Percentiles rank a stretch among this genome's conserved stretches.
Evolutionary conservation across 2,329 filamentous ascomycete species (phyloP).

Genomic region (Neonectria ditissima): DNA sequence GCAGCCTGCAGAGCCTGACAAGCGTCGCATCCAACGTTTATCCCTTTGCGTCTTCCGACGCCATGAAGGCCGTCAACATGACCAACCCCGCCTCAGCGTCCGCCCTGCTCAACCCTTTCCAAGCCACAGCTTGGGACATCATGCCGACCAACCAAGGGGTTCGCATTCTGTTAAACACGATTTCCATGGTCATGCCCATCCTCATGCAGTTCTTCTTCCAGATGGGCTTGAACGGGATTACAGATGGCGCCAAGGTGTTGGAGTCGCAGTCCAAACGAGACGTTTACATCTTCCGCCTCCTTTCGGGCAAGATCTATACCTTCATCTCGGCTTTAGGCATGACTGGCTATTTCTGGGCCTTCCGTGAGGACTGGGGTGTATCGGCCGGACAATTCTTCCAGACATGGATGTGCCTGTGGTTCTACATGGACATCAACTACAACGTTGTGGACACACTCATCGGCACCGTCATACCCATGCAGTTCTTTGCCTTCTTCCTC

Average conservation of each 20-base stretch:
- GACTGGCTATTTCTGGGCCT: constrained; percentile 57
- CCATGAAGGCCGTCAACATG: constrained; percentile 28
- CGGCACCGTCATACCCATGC: constrained; percentile 45
- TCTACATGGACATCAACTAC: constrained; percentile 56
- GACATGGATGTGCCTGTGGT: constrained; percentile 50
- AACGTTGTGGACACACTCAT: constrained; percentile 52
- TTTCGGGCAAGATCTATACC: constrained; percentile 45
- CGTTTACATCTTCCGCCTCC: constrained; percentile 36
- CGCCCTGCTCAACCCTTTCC: constrained; percentile 47
- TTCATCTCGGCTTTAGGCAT: constrained; percentile 51
- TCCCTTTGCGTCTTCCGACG: constrained; percentile 30
- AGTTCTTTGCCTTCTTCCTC: constrained; percentile 55
- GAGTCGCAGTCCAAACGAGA: constrained; percentile 32
- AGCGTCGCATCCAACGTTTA: constrained; percentile 36
- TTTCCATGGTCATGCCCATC: constrained; percentile 50
- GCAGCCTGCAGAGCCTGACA: constrained; percentile 43
- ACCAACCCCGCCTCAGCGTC: constrained; percentile 35
- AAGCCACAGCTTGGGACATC: constrained; percentile 41
- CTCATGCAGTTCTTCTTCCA: constrained; percentile 46
- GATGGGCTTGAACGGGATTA: constrained; percentile 25
- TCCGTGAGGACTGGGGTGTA: constrained; percentile 54
- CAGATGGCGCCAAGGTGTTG: background rate
- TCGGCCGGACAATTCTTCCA: constrained; percentile 42
- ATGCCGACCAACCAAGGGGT: constrained; percentile 48
- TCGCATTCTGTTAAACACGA: constrained; percentile 51